Percentiles rank a stretch among this genome's conserved stretches.
Conservation (phyloP, 306 rosid genomes). For the Glycine tomentella region DNA sequence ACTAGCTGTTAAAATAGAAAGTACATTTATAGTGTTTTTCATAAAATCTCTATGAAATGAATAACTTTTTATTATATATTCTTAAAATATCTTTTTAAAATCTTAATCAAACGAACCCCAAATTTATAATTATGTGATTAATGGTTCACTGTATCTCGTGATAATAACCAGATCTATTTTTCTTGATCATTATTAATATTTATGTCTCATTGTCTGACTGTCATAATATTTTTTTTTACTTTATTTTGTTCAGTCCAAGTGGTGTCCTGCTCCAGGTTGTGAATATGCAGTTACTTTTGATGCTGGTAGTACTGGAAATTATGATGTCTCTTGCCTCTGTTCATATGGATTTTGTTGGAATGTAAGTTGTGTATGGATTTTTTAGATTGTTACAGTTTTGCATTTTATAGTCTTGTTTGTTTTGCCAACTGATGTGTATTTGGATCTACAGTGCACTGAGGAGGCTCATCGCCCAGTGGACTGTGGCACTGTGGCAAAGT, state of each 20-base stretch:
- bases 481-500: constrained; percentile 90
- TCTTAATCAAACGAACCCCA: background rate
- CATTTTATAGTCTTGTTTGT: constrained; percentile 35
- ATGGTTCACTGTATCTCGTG: constrained; percentile 2
- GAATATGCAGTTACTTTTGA: constrained; percentile 71
- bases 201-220: constrained; percentile 29
- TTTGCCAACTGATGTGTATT: constrained; percentile 31
- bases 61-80: background rate
- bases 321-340: constrained; percentile 92
- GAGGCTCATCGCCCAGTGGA: constrained; percentile 99
- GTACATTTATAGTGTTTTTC: background rate
- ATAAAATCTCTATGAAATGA: background rate
- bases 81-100: background rate
- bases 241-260: constrained; percentile 67
- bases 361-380: constrained; percentile 49
- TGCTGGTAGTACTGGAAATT: constrained; percentile 70
- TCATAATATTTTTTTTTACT: constrained; percentile 36
- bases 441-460: constrained; percentile 75
- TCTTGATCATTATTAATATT: constrained; percentile 16
- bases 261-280: constrained; percentile 96
- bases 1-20: background rate
- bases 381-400: constrained; percentile 25
- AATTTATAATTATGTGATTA: background rate
- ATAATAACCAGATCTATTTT: constrained; percentile 29
- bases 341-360: constrained; percentile 95